Evolutionary conservation across 2,329 filamentous ascomycete genomes (phyloP), one percentile per base, ranked within the genome.

Genomic region (Cytospora schulzeri): DNA sequence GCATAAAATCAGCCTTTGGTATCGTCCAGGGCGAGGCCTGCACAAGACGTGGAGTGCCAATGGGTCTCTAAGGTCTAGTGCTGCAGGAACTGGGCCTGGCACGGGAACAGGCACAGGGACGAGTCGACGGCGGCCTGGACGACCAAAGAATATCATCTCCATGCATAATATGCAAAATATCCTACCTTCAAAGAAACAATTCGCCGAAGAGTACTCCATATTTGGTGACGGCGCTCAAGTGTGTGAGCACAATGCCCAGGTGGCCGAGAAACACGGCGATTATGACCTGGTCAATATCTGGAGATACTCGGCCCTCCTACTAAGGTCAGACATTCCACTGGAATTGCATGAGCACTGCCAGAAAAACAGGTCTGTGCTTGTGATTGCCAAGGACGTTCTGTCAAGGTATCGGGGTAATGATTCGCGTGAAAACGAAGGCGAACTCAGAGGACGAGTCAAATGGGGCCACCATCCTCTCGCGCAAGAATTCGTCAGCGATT

Each of bases 141-240:
- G 78, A 62, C 80, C 84, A 7, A 90, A 89, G 69, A 93, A 93
- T 67, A 80, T 91, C 26, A 79, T 98, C 24, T 87, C 87, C 1
- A 87, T 97, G 48, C 84, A 93, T 71, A 83, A 92, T 67, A 74
- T 96, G 29, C 84, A 86, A 12, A 80, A 85, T 56, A 75, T 92
- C 15, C 78, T 97, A n/a, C 93, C 93, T 0, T 90, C 91, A 3
- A 95, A 93, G 74, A 84, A 84, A 65, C 83, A 87, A 62, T 84
- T 97, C 67, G 95, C 93, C 2, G 80, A 87, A 64, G 86, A 91
- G 69, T 99, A 98, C 76, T 85, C 84, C 28, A 90, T 97, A 17
- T 93, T 95, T 73, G 93, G 93, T 4, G 88, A 93, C 66, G 90
- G 91, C 0, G 85, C 88, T n/a, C 85, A 90, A 45, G 87, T 97